Base-by-base conservation (phyloP, 2,329 filamentous ascomycete genomes). In the Cladosporium sp. region DNA sequence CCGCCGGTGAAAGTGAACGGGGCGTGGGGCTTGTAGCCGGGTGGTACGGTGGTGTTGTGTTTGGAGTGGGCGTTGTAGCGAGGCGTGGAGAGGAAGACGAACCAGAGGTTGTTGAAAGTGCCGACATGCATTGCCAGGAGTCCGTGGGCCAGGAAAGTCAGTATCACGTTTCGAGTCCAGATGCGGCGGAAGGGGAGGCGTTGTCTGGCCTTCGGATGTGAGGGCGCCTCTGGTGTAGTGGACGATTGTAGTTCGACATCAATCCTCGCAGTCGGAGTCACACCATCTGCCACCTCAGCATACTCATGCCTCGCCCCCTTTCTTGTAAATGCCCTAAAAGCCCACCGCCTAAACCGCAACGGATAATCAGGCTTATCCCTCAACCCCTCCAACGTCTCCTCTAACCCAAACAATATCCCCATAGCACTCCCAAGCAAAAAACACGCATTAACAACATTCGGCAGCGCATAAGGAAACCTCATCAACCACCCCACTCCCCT, bases 391-490 rank as follows among this genome's bases (percentile, higher is more conserved):
- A 78, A 75, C 0, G 81, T 83, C 68, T 91, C 89, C 74, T 92
- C 88, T 1, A 92, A 80, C 14, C 87, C 88, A 26, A 91, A 79
- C 64, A 89, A 79, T 2, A 90, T 83, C 1, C 83, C 78, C 5
- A 84, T 58, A 0, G 85, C 82, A 0, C 87, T 85, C 1, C 80
- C 72, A 3, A 85, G 75, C 13, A 92, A 82, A 65, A 89, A 87
- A 0, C 83, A 67, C 1, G 86, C 87, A 71, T 87, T 91, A 58
- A 91, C 79, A 0, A 92, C 76, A 71, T 90, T 91, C 0, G 90
- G 90, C 46, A 92, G 78, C 1, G 88, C 88, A 76, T 89, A 92
- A 0, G 89, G 89, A 76, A 87, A 91, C 23, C 78, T 80, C 81
- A 90, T 86, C 87, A 89, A 91, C 67, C 82, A 77, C 39, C 67